A percentile compares a stretch with the other conserved stretches of the same genome.
phyloP scores from a whole-genome alignment of 805 yeast species.

The Hanseniaspora pseudoguilliermondii region DNA sequence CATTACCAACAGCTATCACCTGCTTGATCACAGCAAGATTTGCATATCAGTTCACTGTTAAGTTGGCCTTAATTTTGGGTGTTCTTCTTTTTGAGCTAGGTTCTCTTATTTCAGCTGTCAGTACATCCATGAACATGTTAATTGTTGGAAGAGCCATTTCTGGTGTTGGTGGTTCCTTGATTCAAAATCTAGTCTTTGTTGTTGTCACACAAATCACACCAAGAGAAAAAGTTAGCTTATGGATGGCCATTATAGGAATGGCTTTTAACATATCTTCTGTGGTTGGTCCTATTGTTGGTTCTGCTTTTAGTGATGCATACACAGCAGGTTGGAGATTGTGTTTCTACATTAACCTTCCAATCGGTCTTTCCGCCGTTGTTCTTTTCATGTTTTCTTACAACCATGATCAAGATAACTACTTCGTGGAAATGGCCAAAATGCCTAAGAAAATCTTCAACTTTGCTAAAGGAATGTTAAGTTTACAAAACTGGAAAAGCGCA shows the following conservation, averaged over 20 bases:
- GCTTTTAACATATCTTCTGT: conserved; percentile 40
- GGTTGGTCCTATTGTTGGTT: conserved; percentile 55
- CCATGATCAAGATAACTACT: conserved; percentile 8
- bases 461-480: background rate
- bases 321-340: conserved; percentile 66
- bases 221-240: conserved; percentile 20
- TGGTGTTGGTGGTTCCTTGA: conserved; percentile 63
- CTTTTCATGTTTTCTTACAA: conserved; percentile 16
- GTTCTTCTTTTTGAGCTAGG: conserved; percentile 50
- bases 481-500: background rate
- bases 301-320: conserved; percentile 39
- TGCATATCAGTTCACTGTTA: conserved; percentile 46
- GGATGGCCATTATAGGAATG: conserved; percentile 20
- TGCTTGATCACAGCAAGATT: conserved; percentile 48
- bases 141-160: conserved; percentile 61
- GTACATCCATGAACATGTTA: conserved; percentile 44
- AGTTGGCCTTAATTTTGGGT: conserved; percentile 32
- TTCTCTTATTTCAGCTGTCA: conserved; percentile 44
- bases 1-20: conserved; percentile 41
- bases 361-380: conserved; percentile 36
- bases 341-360: conserved; percentile 55
- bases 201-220: conserved; percentile 33
- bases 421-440: background rate
- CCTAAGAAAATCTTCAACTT: background rate
- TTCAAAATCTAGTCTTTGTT: conserved; percentile 44